Evolutionary conservation across 495 filamentous ascomycete genomes (phyloP), one percentile per base, ranked within the genome.

Genomic region (Talaromyces trachyspermus): DNA sequence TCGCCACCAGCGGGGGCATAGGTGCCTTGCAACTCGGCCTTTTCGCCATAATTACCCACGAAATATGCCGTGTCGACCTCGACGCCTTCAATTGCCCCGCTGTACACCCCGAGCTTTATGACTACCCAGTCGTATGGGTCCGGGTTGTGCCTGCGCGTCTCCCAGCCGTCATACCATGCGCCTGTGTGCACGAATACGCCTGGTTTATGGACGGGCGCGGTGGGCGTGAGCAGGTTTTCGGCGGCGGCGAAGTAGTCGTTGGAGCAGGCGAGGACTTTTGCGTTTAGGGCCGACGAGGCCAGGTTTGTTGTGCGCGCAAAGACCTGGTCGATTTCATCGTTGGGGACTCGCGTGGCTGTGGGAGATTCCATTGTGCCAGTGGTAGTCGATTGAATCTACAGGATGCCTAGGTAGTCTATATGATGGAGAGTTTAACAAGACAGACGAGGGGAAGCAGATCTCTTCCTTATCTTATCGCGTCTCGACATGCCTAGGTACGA

Each of bases 91-190:
- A 95, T 79, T 2, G 67, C 74, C 7, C 86, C 89, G 5, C 80
- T 85, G 8, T 85, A 77, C 8, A 90, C 86, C 26, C 90, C 90
- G 4, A 95, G 79, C 42, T 76, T 72, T 41, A 95, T 80, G 27
- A 90, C 77, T 1, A 89, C 88, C 82, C 85, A 95, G 65, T 96
- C 90, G 53, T 83, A 88, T 3, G 79, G 75, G 20, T 79, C 72
- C 0, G 75, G 65, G 61, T 96, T 96, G 70, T 95, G 90, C 39
- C 90, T 73, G 12, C 89, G 77, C 2, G 89, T 95, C 63, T 96
- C 90, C 90, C 89, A 95, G 19, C 89, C 89, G 59, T 96, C 89
- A 62, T 89, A 95, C 90, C 90, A 96, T 18, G 88, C 86, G 50
- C 89, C 89, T 8, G 87, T 78, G 57, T 84, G 80, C 40, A 89